Base-by-base conservation (phyloP, 306 rosid genomes). In the Cicer bijugum region DNA sequence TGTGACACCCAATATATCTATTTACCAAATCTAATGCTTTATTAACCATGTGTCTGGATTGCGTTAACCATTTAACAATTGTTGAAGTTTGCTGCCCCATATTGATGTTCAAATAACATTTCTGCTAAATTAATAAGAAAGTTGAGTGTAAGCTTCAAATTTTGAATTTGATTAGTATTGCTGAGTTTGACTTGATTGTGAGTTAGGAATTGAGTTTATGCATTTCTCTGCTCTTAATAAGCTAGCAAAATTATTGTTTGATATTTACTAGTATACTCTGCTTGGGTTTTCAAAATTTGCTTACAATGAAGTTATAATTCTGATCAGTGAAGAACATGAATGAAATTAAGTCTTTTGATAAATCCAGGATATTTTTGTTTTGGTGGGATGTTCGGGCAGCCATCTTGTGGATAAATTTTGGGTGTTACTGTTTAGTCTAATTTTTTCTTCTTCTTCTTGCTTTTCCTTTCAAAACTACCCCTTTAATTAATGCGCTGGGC, bases 401-500 rank as follows among this genome's bases (percentile, higher is more conserved):
- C 3, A 40, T 17, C 12, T 12, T 0, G 11, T 55, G 16, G 12
- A 9, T 17, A 12, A 5, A 23, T 37, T 19, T 69, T 16, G 23
- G 69, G 37, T 28, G 43, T 38, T 63, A 42, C 33, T 8, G 15
- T 47, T 44, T 42, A 12, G 15, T 62, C 40, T 39, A 4, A 10
- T 46, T 9, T 20, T 20, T 52, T 9, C 52, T 12, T 23, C 23
- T 42, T 65, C 33, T 8, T 59, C 33, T 15, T 8, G 15, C 35
- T 28, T 55, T 63, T 72, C 14, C 48, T 63, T 15, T 37, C 10
- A 66, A 20, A 69, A 39, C 9, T 8, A n/a, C 47, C 12, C 28
- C 43, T 56, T 55, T 12, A 37, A 45, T 72, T 45, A 53, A 61
- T 73, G 48, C 50, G 5, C 2, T 58, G 72, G 59, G 11, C 8